A percentile compares a stretch with the other conserved stretches of the same genome.
Conservation (phyloP, 345 rosid genomes). For the Salix udensis region DNA sequence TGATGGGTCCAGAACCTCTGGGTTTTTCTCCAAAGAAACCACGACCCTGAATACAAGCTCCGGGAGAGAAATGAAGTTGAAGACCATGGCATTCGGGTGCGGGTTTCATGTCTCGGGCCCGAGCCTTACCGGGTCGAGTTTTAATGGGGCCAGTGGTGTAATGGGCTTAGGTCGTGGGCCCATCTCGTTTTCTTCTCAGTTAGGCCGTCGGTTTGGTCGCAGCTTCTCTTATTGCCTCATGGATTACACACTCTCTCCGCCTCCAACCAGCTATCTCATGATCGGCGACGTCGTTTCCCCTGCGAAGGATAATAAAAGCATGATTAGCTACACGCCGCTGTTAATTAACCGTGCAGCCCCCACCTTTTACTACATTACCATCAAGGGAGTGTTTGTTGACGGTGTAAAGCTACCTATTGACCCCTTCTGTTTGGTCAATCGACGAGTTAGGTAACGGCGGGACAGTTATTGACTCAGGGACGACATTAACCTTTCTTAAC, state of each 20-base stretch:
- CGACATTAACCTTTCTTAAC: constrained; percentile 58
- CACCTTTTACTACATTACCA: constrained; percentile 62
- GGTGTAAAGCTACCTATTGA: constrained; percentile 45
- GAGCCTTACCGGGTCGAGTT: constrained; percentile 55
- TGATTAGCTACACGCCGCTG: constrained; percentile 55
- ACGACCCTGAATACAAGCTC: constrained; percentile 56
- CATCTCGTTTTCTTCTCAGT: constrained; percentile 71
- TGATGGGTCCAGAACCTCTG: constrained; percentile 62
- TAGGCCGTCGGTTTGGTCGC: constrained; percentile 70
- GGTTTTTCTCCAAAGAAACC: constrained; percentile 64
- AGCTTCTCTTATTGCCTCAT: constrained; percentile 78
- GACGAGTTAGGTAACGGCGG: constrained; percentile 76
- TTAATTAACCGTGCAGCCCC: constrained; percentile 56
- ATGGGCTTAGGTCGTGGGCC: constrained; percentile 87
- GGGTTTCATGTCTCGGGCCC: constrained; percentile 74
- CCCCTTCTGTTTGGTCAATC: constrained; percentile 71
- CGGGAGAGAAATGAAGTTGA: constrained; percentile 34
- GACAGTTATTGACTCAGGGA: constrained; percentile 79
- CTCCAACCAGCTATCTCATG: constrained; percentile 70
- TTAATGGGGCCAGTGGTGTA: constrained; percentile 79
- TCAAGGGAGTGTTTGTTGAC: constrained; percentile 46
- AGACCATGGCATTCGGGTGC: constrained; percentile 62
- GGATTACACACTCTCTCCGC: constrained; percentile 80
- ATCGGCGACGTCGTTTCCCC: constrained; percentile 42
- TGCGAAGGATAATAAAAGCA: not conserved